phyloP scores from a whole-genome alignment of 306 rosid species.

The Cucurbita ficifolia region DNA sequence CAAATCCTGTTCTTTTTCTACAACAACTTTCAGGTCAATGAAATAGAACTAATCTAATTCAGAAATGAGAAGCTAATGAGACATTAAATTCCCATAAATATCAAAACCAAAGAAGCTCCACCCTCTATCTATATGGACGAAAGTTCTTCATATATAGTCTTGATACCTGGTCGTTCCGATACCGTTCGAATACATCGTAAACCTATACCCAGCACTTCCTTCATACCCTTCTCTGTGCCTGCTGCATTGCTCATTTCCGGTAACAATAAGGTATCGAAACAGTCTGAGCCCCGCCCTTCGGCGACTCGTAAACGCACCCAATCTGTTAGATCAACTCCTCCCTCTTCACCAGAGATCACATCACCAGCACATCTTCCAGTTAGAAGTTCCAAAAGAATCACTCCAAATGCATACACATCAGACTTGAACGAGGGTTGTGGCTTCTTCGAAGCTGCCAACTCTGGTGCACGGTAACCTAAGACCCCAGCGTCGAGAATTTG shows the following conservation, averaged over 20 bases:
- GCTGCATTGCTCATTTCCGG: conserved; percentile 47
- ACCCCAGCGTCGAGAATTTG: conserved; percentile 96
- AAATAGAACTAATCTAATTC: conserved; percentile 3
- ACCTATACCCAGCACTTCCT: conserved; percentile 78
- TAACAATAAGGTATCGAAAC: conserved; percentile 60
- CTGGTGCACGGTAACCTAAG: conserved; percentile 89
- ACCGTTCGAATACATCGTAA: conserved; percentile 62
- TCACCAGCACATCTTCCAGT: conserved; percentile 97
- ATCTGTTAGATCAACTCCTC: conserved; percentile 78
- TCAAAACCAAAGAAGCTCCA: conserved; percentile 17
- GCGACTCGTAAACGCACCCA: conserved; percentile 68
- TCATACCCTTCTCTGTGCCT: conserved; percentile 67
- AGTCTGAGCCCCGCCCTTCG: conserved; percentile 79
- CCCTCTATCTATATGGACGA: conserved; percentile 56
- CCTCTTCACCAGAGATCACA: conserved; percentile 72
- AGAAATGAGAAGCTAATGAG: conserved; percentile 50
- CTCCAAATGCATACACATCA: conserved; percentile 93
- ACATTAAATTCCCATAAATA: conserved; percentile 43
- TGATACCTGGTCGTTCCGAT: conserved; percentile 87
- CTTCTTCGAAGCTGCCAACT: conserved; percentile 86
- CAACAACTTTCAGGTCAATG: not conserved
- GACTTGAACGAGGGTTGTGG: conserved; percentile 95
- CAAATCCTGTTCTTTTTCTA: not conserved
- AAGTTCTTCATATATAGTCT: conserved; percentile 87
- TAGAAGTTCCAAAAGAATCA: conserved; percentile 69